Conservation (phyloP, 2,329 filamentous ascomycete genomes). For the Colletotrichum costaricense region DNA sequence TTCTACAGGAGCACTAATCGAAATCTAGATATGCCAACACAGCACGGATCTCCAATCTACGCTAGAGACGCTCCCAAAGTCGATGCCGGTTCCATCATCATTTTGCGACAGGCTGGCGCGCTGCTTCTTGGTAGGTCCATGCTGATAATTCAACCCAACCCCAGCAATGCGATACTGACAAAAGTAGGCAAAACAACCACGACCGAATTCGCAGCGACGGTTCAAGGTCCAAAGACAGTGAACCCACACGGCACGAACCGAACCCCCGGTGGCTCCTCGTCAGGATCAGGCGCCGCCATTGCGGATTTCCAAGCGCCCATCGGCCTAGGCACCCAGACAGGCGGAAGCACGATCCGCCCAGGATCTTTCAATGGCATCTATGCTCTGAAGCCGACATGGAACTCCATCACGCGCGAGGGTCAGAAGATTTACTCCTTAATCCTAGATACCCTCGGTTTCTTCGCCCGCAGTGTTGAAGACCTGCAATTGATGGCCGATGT, state of each 20-base stretch:
- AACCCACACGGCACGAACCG: slow-evolving; percentile 73
- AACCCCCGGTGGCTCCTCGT: slow-evolving; percentile 76
- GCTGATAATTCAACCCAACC: neutral
- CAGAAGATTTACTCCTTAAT: slow-evolving; percentile 68
- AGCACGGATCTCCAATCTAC: slow-evolving; percentile 67
- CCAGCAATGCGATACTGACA: neutral
- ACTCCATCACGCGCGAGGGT: slow-evolving; percentile 70
- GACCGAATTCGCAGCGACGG: slow-evolving; percentile 72
- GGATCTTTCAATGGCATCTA: slow-evolving; percentile 74
- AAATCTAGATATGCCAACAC: slow-evolving; percentile 64
- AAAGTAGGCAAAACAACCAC: slow-evolving; percentile 58
- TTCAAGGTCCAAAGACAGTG: slow-evolving; percentile 61
- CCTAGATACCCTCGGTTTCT: slow-evolving; percentile 73
- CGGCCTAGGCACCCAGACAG: slow-evolving; percentile 73
- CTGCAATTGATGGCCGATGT: slow-evolving; percentile 65
- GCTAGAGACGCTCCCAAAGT: slow-evolving; percentile 53
- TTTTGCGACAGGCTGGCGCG: slow-evolving; percentile 65
- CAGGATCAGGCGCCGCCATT: slow-evolving; percentile 74
- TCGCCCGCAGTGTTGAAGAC: slow-evolving; percentile 67
- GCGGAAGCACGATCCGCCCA: slow-evolving; percentile 72
- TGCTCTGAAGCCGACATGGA: slow-evolving; percentile 75
- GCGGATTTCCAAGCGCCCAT: slow-evolving; percentile 72
- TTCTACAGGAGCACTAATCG: slow-evolving; percentile 1
- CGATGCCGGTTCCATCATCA: slow-evolving; percentile 64
- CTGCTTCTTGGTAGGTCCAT: slow-evolving; percentile 58